phyloP scores from a whole-genome alignment of 208 protist species.

The Willaertia magna region DNA sequence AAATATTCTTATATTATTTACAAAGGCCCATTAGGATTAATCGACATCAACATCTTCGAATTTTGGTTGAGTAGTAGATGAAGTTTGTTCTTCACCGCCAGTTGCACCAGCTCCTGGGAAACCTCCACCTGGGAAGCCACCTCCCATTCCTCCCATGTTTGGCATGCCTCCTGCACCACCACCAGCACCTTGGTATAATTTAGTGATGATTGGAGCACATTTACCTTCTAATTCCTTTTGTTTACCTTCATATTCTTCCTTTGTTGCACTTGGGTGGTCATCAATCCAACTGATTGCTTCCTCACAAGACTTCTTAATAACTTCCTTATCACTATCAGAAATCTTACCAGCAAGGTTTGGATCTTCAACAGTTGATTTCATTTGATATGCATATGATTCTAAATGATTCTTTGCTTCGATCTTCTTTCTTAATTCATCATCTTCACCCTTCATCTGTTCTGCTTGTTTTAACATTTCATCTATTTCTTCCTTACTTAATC shows the following conservation, averaged over 20 bases:
- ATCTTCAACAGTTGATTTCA: conserved; percentile 64
- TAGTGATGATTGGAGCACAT: conserved; percentile 79
- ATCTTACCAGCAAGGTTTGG: conserved; percentile 54
- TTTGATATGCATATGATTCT: conserved; percentile 74
- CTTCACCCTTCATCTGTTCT: conserved; percentile 74
- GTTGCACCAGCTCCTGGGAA: neutral
- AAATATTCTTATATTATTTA: no score
- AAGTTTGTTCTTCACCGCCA: neutral
- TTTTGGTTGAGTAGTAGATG: neutral
- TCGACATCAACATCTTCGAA: conserved; percentile 9
- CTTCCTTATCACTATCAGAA: conserved; percentile 35
- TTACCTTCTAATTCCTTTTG: conserved; percentile 72
- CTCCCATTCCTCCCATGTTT: no score
- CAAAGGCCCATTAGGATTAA: no score
- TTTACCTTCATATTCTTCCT: conserved; percentile 58
- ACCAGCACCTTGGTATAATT: conserved; percentile 66
- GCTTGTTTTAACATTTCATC: conserved; percentile 80
- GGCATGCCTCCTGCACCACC: conserved; percentile 29
- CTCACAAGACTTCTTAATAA: conserved; percentile 51
- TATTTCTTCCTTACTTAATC: conserved; percentile 77
- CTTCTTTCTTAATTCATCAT: conserved; percentile 55
- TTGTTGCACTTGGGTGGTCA: conserved; percentile 46
- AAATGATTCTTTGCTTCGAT: conserved; percentile 65
- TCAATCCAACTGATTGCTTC: conserved; percentile 68
- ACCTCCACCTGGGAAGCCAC: neutral